phyloP scores from a whole-genome alignment of 1,284 basidiomycete genomes.

The Gymnopus androsaceus region DNA sequence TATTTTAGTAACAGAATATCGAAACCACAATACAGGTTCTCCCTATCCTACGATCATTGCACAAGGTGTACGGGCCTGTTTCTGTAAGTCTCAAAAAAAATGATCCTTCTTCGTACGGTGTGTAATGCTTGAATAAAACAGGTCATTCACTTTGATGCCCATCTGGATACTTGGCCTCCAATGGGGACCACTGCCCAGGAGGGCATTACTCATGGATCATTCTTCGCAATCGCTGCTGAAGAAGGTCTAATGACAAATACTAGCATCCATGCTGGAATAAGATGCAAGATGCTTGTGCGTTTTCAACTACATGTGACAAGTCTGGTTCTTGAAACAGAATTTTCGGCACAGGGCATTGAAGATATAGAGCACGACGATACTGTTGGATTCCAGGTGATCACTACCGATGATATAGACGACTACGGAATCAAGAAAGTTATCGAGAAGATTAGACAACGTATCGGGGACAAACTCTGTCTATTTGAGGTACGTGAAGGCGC shows the following conservation, averaged over 20 bases:
- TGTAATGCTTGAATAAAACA: neutral
- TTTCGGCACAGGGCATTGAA: slow-evolving; percentile 36
- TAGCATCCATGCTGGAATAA: slow-evolving; percentile 68
- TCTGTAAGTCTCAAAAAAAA: slow-evolving; percentile 29
- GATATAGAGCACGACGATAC: slow-evolving; percentile 18
- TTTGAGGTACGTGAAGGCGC: slow-evolving; percentile 19
- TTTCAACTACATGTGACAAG: neutral
- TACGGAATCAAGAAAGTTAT: slow-evolving; percentile 26
- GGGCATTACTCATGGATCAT: slow-evolving; percentile 62
- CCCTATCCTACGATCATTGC: slow-evolving; percentile 60
- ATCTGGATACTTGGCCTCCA: slow-evolving; percentile 45
- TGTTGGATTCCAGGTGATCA: slow-evolving; percentile 22
- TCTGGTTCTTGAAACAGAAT: neutral
- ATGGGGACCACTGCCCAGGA: slow-evolving; percentile 43
- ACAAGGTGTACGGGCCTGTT: slow-evolving; percentile 63
- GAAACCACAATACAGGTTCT: slow-evolving; percentile 29
- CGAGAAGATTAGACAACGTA: slow-evolving; percentile 24
- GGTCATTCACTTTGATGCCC: slow-evolving; percentile 72
- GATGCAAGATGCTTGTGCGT: slow-evolving; percentile 55
- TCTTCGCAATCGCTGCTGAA: slow-evolving; percentile 61
- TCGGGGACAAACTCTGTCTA: slow-evolving; percentile 27
- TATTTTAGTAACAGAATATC: neutral
- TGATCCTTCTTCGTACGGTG: neutral
- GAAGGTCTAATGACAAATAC: slow-evolving; percentile 62
- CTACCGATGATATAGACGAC: slow-evolving; percentile 23